Conservation (phyloP, 176 grass and related monocot species). For the Juncus inflexus region DNA sequence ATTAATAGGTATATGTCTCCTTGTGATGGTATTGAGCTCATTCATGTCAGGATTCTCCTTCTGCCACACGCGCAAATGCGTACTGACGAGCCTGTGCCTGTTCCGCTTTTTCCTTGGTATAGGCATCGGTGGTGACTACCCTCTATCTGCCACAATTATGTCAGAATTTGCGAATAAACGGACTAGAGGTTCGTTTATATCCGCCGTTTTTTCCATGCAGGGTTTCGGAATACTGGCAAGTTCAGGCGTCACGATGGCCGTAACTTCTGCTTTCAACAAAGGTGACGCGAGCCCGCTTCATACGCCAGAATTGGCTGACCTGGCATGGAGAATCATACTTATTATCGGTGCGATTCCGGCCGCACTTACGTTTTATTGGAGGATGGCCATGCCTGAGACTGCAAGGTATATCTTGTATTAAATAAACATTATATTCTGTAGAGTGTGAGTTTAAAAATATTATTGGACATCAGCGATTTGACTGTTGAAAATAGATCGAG, state of each 20-base stretch:
- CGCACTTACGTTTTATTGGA: constrained; percentile 35
- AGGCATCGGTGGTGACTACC: constrained; percentile 77
- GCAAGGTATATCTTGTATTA: constrained; percentile 26
- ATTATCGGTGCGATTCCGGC: constrained; percentile 41
- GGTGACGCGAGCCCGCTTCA: neutral
- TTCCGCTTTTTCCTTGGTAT: constrained; percentile 76
- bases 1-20: neutral
- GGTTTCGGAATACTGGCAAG: constrained; percentile 72
- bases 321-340: constrained; percentile 41
- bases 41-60: constrained; percentile 57
- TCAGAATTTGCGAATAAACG: constrained; percentile 69
- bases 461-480: no score
- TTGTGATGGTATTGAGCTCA: constrained; percentile 47
- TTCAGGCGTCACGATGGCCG: constrained; percentile 63
- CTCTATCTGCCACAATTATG: constrained; percentile 84
- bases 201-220: constrained; percentile 89
- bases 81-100: constrained; percentile 56
- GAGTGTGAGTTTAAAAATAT: no score
- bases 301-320: constrained; percentile 27
- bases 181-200: constrained; percentile 60
- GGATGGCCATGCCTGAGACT: constrained; percentile 41
- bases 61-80: constrained; percentile 59
- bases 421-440: no score
- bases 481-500: no score
- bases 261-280: constrained; percentile 43